Evolutionary conservation across 1,284 basidiomycete species (phyloP).

Genomic region (Irpex sp.): DNA sequence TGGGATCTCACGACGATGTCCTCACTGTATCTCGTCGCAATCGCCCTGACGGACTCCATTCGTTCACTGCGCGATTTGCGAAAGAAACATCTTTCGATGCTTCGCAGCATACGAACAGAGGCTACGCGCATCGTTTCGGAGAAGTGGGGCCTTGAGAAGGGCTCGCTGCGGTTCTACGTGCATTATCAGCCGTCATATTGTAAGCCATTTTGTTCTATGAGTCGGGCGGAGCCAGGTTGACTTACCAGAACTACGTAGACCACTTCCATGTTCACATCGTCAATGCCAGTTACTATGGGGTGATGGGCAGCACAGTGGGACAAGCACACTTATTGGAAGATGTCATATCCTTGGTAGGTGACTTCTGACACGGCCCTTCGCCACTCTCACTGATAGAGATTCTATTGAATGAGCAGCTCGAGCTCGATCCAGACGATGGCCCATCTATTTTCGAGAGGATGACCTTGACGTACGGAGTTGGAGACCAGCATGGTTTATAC

Average conservation of each 20-base stretch:
- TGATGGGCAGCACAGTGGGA: slow-evolving; percentile 77
- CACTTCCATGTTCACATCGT: slow-evolving; percentile 97
- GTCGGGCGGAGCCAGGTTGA: not conserved
- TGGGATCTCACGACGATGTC: slow-evolving; percentile 82
- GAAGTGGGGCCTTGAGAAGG: slow-evolving; percentile 57
- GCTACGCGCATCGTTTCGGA: slow-evolving; percentile 51
- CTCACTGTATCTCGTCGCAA: slow-evolving; percentile 74
- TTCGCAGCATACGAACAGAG: slow-evolving; percentile 62
- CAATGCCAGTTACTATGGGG: slow-evolving; percentile 63
- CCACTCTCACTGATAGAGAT: not conserved
- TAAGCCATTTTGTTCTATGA: slow-evolving; percentile 38
- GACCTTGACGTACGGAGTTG: slow-evolving; percentile 82
- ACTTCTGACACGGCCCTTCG: not conserved
- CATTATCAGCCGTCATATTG: slow-evolving; percentile 98
- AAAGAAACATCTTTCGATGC: slow-evolving; percentile 61
- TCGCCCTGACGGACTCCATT: slow-evolving; percentile 56
- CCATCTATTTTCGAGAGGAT: slow-evolving; percentile 60
- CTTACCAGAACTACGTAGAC: slow-evolving; percentile 45
- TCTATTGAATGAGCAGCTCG: slow-evolving; percentile 43
- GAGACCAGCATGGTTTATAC: slow-evolving; percentile 76
- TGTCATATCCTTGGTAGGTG: slow-evolving; percentile 74
- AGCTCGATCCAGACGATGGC: slow-evolving; percentile 43
- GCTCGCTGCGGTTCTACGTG: slow-evolving; percentile 76
- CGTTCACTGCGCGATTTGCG: slow-evolving; percentile 71
- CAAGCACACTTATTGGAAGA: slow-evolving; percentile 95